Evolutionary conservation across 768 basidiomycete genomes (phyloP), one percentile per base, ranked within the genome.

Genomic region (Panaeolus papilionaceus): DNA sequence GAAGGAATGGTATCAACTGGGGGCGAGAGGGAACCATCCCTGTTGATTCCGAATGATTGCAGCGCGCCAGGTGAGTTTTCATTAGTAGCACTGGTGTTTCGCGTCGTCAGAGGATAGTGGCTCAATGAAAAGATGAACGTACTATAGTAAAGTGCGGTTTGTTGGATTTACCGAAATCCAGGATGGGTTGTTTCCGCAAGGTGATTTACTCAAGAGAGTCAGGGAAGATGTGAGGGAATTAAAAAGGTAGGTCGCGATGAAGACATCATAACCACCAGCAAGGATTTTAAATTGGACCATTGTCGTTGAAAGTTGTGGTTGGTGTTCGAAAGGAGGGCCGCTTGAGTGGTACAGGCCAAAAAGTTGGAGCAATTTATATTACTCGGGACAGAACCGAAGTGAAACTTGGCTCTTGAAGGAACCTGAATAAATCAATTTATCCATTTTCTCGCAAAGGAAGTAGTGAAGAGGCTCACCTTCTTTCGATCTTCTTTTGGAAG

Each of bases 201-300:
- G 79, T 7, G 80, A 85, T 73, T 85, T 84, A 70, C 78, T 76
- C 45, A 84, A 66, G 26, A 88, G 78, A 2, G 84, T 80, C 63
- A 92, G 75, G 5, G 83, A 77, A 16, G 79, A 80, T 20, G 80
- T 78, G 23, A 84, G 79, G 11, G 86, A 77, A 72, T 87, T 84
- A 78, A 92, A 92, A 40, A 86, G 72, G 75, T 91, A 91, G 0
- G 88, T 85, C 2, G 87, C 87, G 64, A 92, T 81, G 71, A 88
- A 89, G 67, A 85, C 76, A 61, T 82, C 81, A 73, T 86, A 91
- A 16, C 90, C 90, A 39, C 90, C 90, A 38, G 90, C 90, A 40
- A 92, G 82, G 68, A 92, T 89, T 4, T 82, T 89, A 73, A 89
- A 87, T 65, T 86, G 83, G 71, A 91, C 90, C 90, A 91, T 92